These are phyloP conservation scores for Citrus maxima DNA, from an alignment of 345 rosid species.

Conservation along the genomic window DNA sequence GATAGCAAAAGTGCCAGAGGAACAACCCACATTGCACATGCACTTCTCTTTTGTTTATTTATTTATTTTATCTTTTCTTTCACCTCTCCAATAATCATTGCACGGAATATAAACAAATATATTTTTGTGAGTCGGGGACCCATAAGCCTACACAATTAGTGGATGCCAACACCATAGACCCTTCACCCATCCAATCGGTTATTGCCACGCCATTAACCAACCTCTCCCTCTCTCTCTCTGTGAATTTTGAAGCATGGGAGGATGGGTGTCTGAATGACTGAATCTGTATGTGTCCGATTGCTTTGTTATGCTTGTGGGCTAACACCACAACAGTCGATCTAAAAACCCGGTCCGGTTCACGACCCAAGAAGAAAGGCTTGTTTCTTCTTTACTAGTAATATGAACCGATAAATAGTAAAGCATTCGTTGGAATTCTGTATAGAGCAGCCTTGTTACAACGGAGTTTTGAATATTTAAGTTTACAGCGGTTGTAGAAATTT, in stretches of 20 bases:
- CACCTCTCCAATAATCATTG: constrained; percentile 43
- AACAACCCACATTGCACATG: constrained; percentile 46
- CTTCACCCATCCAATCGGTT: constrained; percentile 14
- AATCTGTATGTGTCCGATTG: neutral
- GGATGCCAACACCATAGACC: constrained; percentile 32
- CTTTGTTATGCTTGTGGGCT: neutral
- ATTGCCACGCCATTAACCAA: constrained; percentile 19
- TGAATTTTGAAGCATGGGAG: neutral
- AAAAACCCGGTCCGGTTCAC: neutral
- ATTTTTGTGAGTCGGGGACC: constrained; percentile 9
- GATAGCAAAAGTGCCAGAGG: constrained; percentile 30
- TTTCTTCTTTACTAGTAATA: too few species aligned
- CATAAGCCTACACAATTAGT: constrained; percentile 19
- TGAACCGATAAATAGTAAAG: too few species aligned
- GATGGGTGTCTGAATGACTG: constrained; percentile 1
- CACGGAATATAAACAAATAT: constrained; percentile 31
- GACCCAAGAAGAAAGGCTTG: neutral
- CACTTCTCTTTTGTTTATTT: constrained; percentile 24
- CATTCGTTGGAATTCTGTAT: too few species aligned
- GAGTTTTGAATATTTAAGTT: too few species aligned
- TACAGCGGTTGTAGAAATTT: too few species aligned
- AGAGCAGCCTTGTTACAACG: too few species aligned
- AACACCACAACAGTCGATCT: neutral
- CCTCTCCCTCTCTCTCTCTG: neutral
- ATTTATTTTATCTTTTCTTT: constrained; percentile 8